phyloP scores from a whole-genome alignment of 192 early-diverging fungal genomes.

The Rhizophagus clarus region DNA sequence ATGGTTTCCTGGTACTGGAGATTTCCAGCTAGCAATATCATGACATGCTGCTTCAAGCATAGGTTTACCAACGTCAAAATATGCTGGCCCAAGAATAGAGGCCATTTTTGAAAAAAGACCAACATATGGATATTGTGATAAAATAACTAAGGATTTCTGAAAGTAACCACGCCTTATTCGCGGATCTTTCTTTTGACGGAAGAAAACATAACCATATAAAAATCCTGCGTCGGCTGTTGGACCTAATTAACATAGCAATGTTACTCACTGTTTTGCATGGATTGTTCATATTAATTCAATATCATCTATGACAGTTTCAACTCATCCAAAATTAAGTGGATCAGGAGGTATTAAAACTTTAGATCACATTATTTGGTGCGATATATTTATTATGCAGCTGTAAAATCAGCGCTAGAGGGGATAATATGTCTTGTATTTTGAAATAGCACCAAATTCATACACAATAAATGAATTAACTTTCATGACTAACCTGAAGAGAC shows the following conservation, averaged over 20 bases:
- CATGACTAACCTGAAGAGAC: constrained; percentile 49
- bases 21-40: constrained; percentile 73
- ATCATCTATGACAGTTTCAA: neutral
- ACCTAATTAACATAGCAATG: constrained; percentile 34
- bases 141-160: constrained; percentile 84
- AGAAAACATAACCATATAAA: constrained; percentile 91
- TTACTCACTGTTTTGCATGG: neutral
- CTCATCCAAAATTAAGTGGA: neutral
- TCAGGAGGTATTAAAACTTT: neutral
- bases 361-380: too few relatives aligned
- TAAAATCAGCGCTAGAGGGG: too few relatives aligned
- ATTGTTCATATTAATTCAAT: neutral
- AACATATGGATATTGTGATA: constrained; percentile 87
- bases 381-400: neutral
- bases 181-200: constrained; percentile 87
- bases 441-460: neutral
- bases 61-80: constrained; percentile 77
- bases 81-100: constrained; percentile 72
- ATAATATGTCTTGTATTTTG: neutral
- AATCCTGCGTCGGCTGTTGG: constrained; percentile 60
- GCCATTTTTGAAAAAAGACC: constrained; percentile 82
- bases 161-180: constrained; percentile 87
- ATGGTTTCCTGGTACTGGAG: constrained; percentile 63
- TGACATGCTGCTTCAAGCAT: constrained; percentile 82
- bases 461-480: constrained; percentile 19